These are phyloP conservation scores for Rhynchospora breviuscula DNA, from an alignment of 176 grass and related monocot genomes.

Conservation along the genomic window DNA sequence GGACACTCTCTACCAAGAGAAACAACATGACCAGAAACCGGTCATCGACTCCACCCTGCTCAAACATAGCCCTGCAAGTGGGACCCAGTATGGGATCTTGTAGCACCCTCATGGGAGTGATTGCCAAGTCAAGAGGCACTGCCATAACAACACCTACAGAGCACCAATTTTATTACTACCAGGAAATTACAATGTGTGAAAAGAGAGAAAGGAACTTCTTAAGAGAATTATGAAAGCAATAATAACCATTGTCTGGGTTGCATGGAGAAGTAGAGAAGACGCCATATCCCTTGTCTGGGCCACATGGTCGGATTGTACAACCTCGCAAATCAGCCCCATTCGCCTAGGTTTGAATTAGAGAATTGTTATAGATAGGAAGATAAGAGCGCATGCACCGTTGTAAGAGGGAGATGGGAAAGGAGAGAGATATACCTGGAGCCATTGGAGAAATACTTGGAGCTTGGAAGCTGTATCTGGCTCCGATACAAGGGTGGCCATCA, in stretches of 20 bases:
- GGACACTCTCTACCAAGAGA: slow-evolving; percentile 78
- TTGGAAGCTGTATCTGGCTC: slow-evolving; percentile 29
- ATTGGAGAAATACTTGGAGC: slow-evolving; percentile 72
- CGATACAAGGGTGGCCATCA: slow-evolving; percentile 26
- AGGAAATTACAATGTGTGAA: neutral
- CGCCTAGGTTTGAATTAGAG: slow-evolving; percentile 34
- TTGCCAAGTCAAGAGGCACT: slow-evolving; percentile 78
- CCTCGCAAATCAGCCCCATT: slow-evolving; percentile 61
- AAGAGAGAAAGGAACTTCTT: neutral
- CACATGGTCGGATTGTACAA: slow-evolving; percentile 57
- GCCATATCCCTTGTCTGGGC: slow-evolving; percentile 43
- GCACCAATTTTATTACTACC: neutral
- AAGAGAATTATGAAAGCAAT: neutral
- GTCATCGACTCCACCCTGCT: slow-evolving; percentile 62
- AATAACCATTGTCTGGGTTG: slow-evolving; percentile 34
- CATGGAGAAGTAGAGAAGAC: slow-evolving; percentile 43
- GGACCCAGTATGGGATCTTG: slow-evolving; percentile 67
- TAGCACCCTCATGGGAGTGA: slow-evolving; percentile 87
- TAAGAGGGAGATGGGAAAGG: neutral
- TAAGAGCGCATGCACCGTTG: neutral
- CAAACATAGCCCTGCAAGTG: slow-evolving; percentile 59
- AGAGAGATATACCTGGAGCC: slow-evolving; percentile 51
- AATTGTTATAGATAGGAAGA: neutral
- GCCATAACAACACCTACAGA: slow-evolving; percentile 65
- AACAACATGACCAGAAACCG: slow-evolving; percentile 87